These are phyloP conservation scores for Aureobasidium sp. DNA, from an alignment of 2,329 filamentous ascomycete species.

Conservation along the genomic window DNA sequence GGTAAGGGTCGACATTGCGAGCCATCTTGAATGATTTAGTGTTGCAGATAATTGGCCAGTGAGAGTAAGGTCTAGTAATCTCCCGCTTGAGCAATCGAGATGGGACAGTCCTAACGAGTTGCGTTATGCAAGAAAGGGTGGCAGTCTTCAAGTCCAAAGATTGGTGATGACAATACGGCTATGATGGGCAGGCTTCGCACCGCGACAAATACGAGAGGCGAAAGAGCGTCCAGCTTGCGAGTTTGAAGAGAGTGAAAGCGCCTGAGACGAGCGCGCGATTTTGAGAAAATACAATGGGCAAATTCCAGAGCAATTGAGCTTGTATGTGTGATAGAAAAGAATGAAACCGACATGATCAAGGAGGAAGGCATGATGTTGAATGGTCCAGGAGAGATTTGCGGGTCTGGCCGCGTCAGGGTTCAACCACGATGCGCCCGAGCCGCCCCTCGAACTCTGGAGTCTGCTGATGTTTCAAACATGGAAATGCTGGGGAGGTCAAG, in stretches of 20 bases:
- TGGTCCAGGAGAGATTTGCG: constrained; percentile 4
- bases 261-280: not conserved
- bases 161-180: not conserved
- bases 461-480: not conserved
- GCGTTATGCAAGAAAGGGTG: not conserved
- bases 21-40: constrained; percentile 6
- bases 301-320: not conserved
- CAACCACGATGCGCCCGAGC: constrained; percentile 7
- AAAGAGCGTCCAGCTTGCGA: not conserved
- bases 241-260: not conserved
- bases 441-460: not conserved
- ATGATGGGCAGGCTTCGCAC: not conserved
- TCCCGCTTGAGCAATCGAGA: not conserved
- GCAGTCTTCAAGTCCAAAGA: not conserved
- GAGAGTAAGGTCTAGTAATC: not conserved
- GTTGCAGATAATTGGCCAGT: not conserved
- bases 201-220: not conserved
- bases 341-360: not conserved
- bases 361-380: constrained; percentile 5
- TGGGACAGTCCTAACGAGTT: not conserved
- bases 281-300: accelerated
- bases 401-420: constrained; percentile 13
- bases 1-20: constrained; percentile 23
- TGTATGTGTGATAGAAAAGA: not conserved
- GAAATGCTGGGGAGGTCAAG: not conserved